phyloP scores from a whole-genome alignment of 2,329 filamentous ascomycete species.

The Dactylellina sp. region DNA sequence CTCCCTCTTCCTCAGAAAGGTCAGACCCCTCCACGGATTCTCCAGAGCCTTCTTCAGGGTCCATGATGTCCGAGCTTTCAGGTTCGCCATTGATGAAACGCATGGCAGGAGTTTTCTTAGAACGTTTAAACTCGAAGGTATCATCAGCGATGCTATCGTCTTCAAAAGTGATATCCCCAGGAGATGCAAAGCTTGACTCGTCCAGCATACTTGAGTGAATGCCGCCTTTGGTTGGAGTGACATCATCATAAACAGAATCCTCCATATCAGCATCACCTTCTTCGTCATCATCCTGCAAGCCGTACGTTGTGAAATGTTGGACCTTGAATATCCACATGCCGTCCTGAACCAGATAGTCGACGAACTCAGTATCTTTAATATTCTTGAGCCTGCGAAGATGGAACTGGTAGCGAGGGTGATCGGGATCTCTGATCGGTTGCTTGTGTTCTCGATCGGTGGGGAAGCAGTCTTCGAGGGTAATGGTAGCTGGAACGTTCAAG shows the following conservation, averaged over 20 bases:
- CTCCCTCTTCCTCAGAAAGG: conserved; percentile 48
- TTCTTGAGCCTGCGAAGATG: conserved; percentile 84
- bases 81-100: conserved; percentile 67
- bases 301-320: conserved; percentile 97
- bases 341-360: conserved; percentile 80
- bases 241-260: conserved; percentile 45
- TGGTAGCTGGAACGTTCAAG: conserved; percentile 88
- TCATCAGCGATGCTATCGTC: conserved; percentile 65
- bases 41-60: conserved; percentile 62
- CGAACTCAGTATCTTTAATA: conserved; percentile 83
- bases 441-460: conserved; percentile 76
- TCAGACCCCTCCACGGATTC: conserved; percentile 51
- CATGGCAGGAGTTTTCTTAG: conserved; percentile 62
- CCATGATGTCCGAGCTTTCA: conserved; percentile 65
- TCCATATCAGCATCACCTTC: conserved; percentile 68
- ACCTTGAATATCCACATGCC: conserved; percentile 93
- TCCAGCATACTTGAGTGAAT: conserved; percentile 55
- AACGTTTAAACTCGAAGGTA: conserved; percentile 70
- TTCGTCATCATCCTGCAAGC: conserved; percentile 78
- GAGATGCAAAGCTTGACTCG: conserved; percentile 52
- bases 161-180: conserved; percentile 59
- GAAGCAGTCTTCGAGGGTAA: conserved; percentile 92
- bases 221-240: conserved; percentile 59
- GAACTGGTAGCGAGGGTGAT: conserved; percentile 75
- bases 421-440: conserved; percentile 64